phyloP scores from a whole-genome alignment of 371 early-diverging fungal species.

The Mucor saturninus region DNA sequence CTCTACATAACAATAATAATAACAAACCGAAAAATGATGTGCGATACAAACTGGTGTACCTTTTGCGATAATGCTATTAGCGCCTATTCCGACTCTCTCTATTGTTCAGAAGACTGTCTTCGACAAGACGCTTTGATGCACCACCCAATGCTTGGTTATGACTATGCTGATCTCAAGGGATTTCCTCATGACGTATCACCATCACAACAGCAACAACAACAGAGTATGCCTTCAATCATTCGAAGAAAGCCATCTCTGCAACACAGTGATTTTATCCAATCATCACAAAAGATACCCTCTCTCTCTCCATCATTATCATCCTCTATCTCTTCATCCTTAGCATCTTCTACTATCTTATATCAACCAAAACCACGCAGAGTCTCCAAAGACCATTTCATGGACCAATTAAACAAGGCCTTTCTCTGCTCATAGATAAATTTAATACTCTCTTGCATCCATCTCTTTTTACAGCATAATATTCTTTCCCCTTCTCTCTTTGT shows the following conservation, averaged over 20 bases:
- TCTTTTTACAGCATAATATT: not conserved
- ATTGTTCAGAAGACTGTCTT: conserved; percentile 40
- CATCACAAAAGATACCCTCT: conserved; percentile 16
- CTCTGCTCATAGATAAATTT: conserved; percentile 9
- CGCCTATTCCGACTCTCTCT: conserved; percentile 34
- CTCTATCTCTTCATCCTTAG: conserved; percentile 16
- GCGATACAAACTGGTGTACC: conserved; percentile 43
- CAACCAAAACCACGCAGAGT: conserved; percentile 26
- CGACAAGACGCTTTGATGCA: conserved; percentile 33
- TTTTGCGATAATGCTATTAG: conserved; percentile 41
- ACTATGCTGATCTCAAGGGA: conserved; percentile 35
- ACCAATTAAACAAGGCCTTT: conserved; percentile 30
- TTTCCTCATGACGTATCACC: conserved; percentile 25
- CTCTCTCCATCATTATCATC: conserved; percentile 27
- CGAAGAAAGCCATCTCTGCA: conserved; percentile 23
- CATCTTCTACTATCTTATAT: conserved; percentile 1
- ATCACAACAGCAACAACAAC: conserved; percentile 2
- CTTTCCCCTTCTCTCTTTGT: not conserved
- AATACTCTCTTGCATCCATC: not conserved
- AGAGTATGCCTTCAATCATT: conserved; percentile 10
- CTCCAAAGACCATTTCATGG: conserved; percentile 19
- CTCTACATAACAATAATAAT: no score
- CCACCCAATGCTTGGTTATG: conserved; percentile 41
- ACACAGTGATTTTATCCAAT: conserved; percentile 4
- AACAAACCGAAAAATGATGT: conserved; percentile 15